A percentile compares a stretch with the other conserved stretches of the same genome.
Conservation (phyloP, 2,329 filamentous ascomycete genomes). For the Xylariaceae sp. region DNA sequence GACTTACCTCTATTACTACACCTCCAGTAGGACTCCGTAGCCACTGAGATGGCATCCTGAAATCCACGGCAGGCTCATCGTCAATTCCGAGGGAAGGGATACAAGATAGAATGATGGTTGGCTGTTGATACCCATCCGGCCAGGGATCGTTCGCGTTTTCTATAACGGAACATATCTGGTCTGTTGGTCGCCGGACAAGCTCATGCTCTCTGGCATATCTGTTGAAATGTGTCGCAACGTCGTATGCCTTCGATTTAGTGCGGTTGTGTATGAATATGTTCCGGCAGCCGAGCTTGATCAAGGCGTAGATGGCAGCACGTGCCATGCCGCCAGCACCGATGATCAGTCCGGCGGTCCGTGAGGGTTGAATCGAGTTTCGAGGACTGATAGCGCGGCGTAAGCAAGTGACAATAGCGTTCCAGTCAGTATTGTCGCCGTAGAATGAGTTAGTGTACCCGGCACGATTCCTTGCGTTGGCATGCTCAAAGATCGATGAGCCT, state of each 20-base stretch:
- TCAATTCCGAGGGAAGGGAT: conserved; percentile 61
- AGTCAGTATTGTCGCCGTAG: conserved; percentile 67
- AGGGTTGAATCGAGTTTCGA: conserved; percentile 53
- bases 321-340: conserved; percentile 67
- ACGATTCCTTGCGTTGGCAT: conserved; percentile 54
- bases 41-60: conserved; percentile 65
- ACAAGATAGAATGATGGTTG: conserved; percentile 67
- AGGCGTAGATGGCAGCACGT: conserved; percentile 65
- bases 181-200: conserved; percentile 30
- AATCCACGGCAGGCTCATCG: conserved; percentile 58
- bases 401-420: conserved; percentile 58
- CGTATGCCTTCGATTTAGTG: conserved; percentile 54
- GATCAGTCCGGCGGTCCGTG: conserved; percentile 49
- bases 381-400: conserved; percentile 65
- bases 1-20: conserved; percentile 58
- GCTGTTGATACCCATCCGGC: conserved; percentile 56
- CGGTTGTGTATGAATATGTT: conserved; percentile 69
- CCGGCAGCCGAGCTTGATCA: conserved; percentile 66
- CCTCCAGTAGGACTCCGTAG: conserved; percentile 65
- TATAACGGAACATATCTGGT: conserved; percentile 50
- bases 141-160: conserved; percentile 54
- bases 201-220: conserved; percentile 38
- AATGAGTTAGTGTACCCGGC: conserved; percentile 57
- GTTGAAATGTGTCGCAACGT: conserved; percentile 64
- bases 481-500: conserved; percentile 45